phyloP scores from a whole-genome alignment of 768 basidiomycete species.

The Pisolithus microcarpus region DNA sequence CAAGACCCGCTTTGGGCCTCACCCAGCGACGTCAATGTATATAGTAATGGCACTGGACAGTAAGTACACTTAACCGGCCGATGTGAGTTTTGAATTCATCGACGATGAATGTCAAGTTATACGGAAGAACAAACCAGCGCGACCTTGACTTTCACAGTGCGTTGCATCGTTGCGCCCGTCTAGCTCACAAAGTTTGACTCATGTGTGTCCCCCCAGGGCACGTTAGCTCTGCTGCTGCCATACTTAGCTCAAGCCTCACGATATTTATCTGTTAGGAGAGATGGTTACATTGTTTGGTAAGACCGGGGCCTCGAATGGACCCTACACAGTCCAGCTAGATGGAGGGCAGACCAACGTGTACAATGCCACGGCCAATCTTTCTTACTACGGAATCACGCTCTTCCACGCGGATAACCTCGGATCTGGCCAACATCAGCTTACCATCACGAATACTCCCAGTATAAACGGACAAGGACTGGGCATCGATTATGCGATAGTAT shows the following conservation, averaged over 20 bases:
- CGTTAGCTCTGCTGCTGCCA: background rate
- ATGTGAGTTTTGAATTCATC: no score
- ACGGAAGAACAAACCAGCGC: conserved; percentile 28
- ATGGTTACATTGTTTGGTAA: conserved; percentile 40
- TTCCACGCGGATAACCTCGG: conserved; percentile 35
- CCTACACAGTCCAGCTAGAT: conserved; percentile 32
- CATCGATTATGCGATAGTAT: conserved; percentile 29
- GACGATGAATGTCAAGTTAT: conserved; percentile 18
- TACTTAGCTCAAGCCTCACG: background rate
- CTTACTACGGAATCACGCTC: conserved; percentile 23
- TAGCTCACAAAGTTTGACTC: conserved; percentile 2
- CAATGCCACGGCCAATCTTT: background rate
- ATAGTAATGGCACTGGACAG: conserved; percentile 39
- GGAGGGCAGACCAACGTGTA: conserved; percentile 15
- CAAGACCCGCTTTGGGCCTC: conserved; percentile 29
- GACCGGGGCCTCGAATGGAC: conserved; percentile 28
- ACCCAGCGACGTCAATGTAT: conserved; percentile 27
- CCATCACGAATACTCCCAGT: conserved; percentile 26
- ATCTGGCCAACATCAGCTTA: conserved; percentile 29
- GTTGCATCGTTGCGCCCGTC: conserved; percentile 5
- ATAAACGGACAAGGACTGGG: conserved; percentile 14
- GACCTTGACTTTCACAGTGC: conserved; percentile 34
- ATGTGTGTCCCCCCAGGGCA: conserved; percentile 12
- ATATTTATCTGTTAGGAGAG: conserved; percentile 26
- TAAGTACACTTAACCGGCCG: conserved; percentile 3